Evolutionary conservation across 1,284 basidiomycete genomes (phyloP).

Genomic region (Neolentinus lepideus): DNA sequence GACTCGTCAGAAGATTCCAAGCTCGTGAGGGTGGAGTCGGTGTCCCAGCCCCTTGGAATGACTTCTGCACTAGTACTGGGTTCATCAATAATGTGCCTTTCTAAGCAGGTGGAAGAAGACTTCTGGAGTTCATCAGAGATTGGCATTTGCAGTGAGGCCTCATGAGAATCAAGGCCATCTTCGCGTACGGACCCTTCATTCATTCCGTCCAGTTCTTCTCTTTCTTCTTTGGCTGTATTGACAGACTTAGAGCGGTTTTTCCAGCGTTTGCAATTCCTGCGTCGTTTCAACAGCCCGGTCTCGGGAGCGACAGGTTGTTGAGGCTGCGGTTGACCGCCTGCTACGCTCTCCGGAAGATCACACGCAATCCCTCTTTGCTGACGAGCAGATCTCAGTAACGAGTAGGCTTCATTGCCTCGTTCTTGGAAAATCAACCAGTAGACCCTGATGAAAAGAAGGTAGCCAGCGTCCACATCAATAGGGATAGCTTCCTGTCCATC

Average conservation of each 20-base stretch:
- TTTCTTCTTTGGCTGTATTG: no score
- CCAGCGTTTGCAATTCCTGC: no score
- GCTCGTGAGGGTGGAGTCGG: background rate
- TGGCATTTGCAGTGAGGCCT: no score
- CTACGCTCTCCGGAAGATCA: background rate
- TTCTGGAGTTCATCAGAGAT: no score
- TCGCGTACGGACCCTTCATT: no score
- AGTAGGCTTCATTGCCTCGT: background rate
- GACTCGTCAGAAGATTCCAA: background rate
- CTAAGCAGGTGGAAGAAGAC: no score
- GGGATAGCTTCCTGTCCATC: background rate
- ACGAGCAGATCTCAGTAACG: background rate
- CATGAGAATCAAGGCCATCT: no score
- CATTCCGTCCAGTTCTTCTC: no score
- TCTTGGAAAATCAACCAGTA: slow-evolving; percentile 17
- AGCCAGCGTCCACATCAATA: background rate
- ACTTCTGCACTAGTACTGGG: background rate
- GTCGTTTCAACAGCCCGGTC: no score
- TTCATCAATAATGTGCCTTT: background rate
- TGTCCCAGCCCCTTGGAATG: background rate
- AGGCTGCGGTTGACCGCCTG: no score
- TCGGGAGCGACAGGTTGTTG: no score
- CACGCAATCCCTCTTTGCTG: background rate
- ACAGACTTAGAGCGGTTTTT: no score
- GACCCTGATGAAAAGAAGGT: slow-evolving; percentile 18